Evolutionary conservation across 2,329 filamentous ascomycete species (phyloP).

Genomic region (Fusarium palustre): DNA sequence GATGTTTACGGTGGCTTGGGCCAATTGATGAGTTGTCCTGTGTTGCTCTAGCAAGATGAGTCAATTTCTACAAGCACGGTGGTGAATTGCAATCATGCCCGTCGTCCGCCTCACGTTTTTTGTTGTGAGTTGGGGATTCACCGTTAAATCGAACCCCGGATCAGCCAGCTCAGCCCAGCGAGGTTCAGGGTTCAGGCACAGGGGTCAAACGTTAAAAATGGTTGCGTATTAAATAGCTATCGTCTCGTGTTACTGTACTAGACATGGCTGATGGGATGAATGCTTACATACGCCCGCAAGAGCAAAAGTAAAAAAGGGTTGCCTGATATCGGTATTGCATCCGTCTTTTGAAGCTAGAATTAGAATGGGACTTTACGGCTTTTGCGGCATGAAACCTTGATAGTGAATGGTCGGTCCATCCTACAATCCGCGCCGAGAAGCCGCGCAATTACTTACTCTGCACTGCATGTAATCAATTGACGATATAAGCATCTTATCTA

Average conservation of each 20-base stretch:
- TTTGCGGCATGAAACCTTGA: conserved; percentile 18
- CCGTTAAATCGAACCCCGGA: conserved; percentile 34
- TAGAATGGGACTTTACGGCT: conserved; percentile 15
- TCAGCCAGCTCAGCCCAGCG: conserved; percentile 33
- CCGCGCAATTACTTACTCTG: conserved; percentile 15
- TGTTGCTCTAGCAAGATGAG: conserved; percentile 39
- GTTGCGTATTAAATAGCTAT: background rate
- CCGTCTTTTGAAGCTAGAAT: background rate
- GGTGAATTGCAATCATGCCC: conserved; percentile 4
- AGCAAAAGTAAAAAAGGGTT: background rate
- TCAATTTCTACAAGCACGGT: conserved; percentile 20
- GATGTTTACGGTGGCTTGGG: conserved; percentile 25
- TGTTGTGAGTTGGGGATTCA: conserved; percentile 18
- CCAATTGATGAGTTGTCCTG: conserved; percentile 35
- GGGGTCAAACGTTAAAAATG: conserved; percentile 13
- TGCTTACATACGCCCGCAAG: conserved; percentile 14
- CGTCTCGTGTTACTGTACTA: background rate
- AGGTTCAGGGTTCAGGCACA: conserved; percentile 8
- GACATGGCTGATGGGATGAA: conserved; percentile 14
- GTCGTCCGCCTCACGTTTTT: conserved; percentile 18
- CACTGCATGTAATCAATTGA: background rate
- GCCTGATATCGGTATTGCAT: conserved; percentile 14
- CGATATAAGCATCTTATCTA: conserved; percentile 11
- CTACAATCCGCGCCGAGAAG: conserved; percentile 9
- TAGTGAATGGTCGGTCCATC: background rate